These are phyloP conservation scores for Sporobolomyces roseus DNA, from an alignment of 768 basidiomycete genomes.

Conservation along the genomic window DNA sequence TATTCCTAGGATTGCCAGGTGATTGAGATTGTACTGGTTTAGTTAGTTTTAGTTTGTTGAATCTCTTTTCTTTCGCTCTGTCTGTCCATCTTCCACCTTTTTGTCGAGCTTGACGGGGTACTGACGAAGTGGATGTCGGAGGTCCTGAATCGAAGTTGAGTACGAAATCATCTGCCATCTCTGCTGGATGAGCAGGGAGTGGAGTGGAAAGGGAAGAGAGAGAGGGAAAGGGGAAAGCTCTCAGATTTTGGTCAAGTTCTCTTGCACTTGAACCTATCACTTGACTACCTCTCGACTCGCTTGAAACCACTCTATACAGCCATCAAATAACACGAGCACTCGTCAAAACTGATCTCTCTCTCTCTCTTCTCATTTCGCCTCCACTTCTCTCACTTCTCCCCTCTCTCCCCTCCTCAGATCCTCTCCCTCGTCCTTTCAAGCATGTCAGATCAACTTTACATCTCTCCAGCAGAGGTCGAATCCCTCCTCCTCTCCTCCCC, in stretches of 20 bases:
- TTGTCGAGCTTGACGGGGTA: slow-evolving; percentile 16
- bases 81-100: slow-evolving; percentile 53
- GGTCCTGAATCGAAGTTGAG: slow-evolving; percentile 44
- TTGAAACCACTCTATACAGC: too few relatives aligned
- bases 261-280: neutral
- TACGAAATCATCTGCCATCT: slow-evolving; percentile 42
- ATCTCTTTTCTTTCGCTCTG: slow-evolving; percentile 55
- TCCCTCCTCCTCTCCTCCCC: neutral
- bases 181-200: neutral
- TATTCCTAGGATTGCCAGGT: slow-evolving; percentile 10
- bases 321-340: too few relatives aligned
- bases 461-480: neutral
- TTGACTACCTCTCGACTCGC: too few relatives aligned
- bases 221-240: neutral
- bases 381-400: neutral
- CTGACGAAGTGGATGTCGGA: slow-evolving; percentile 14
- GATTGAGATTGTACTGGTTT: slow-evolving; percentile 57
- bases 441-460: neutral
- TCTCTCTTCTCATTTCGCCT: too few relatives aligned
- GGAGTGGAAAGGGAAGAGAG: neutral
- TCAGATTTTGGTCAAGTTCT: neutral
- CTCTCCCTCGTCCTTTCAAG: neutral
- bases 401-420: neutral
- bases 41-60: slow-evolving; percentile 43
- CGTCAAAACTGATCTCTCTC: too few relatives aligned